phyloP scores from a whole-genome alignment of 495 filamentous ascomycete species.

The Neurospora cerealis region DNA sequence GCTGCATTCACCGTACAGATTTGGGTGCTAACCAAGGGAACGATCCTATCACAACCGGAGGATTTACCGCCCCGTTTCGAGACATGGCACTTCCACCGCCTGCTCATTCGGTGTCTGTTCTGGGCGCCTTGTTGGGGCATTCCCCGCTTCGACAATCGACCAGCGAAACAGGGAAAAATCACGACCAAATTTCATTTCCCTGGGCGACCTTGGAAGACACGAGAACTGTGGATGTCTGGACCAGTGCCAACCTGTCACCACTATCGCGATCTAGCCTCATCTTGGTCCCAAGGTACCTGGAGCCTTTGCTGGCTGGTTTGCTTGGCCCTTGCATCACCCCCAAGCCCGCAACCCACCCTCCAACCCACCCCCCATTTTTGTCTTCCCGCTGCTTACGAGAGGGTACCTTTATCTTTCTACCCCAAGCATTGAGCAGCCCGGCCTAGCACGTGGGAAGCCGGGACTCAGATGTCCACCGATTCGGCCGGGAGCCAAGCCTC shows the following conservation, averaged over 20 bases:
- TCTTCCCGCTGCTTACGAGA: not conserved
- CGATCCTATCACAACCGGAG: not conserved
- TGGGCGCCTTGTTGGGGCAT: not conserved
- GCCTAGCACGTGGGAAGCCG: not conserved
- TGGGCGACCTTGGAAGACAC: not conserved
- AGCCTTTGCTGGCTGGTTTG: not conserved
- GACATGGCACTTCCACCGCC: not conserved
- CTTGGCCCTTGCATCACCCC: not conserved
- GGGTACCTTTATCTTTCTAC: not conserved
- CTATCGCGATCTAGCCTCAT: not conserved
- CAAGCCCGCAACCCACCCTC: not conserved
- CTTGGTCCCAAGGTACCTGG: not conserved
- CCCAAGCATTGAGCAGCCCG: not conserved
- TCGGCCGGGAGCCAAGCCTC: slow-evolving; percentile 16
- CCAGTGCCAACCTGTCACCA: not conserved
- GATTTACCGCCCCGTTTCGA: not conserved
- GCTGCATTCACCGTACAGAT: not conserved
- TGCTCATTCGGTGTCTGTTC: not conserved
- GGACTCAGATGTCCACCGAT: slow-evolving; percentile 8
- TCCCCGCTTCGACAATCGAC: not conserved
- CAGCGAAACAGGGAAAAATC: not conserved
- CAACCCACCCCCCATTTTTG: not conserved
- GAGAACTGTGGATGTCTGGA: not conserved
- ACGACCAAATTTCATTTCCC: not conserved
- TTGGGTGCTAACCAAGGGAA: not conserved